A percentile compares a stretch with the other conserved stretches of the same genome.
Evolutionary conservation across 257 asterid genomes (phyloP).

Genomic region (Gardenia jasminoides): DNA sequence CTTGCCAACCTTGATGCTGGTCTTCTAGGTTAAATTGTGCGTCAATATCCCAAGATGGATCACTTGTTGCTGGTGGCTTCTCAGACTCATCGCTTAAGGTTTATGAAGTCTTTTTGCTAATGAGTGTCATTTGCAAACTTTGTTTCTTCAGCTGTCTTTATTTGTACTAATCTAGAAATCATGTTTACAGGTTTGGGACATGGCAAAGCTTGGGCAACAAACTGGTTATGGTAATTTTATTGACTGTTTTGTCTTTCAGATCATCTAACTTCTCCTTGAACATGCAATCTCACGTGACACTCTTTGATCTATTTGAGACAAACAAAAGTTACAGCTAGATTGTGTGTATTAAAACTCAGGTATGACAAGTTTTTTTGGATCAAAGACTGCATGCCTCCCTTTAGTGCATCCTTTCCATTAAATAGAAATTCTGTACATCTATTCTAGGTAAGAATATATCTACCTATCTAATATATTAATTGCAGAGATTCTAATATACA

Average conservation of each 20-base stretch:
- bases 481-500: no score
- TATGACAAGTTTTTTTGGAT: no score
- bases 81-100: conserved; percentile 97
- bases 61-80: conserved; percentile 96
- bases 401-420: no score
- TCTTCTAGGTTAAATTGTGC: conserved; percentile 73
- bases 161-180: conserved; percentile 27
- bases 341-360: no score
- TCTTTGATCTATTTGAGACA: neutral
- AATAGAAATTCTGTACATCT: no score
- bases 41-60: conserved; percentile 92
- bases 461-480: no score
- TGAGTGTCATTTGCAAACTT: conserved; percentile 5
- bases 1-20: conserved; percentile 12
- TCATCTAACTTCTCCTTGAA: neutral
- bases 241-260: neutral
- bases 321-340: no score
- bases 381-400: no score
- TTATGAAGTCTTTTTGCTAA: conserved; percentile 22
- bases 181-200: conserved; percentile 87
- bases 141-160: conserved; percentile 12
- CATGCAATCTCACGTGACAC: neutral
- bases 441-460: no score
- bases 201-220: conserved; percentile 95
- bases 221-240: conserved; percentile 46